A percentile compares a stretch with the other conserved stretches of the same genome.
phyloP scores from a whole-genome alignment of 768 basidiomycete species.

The Russula virescens region DNA sequence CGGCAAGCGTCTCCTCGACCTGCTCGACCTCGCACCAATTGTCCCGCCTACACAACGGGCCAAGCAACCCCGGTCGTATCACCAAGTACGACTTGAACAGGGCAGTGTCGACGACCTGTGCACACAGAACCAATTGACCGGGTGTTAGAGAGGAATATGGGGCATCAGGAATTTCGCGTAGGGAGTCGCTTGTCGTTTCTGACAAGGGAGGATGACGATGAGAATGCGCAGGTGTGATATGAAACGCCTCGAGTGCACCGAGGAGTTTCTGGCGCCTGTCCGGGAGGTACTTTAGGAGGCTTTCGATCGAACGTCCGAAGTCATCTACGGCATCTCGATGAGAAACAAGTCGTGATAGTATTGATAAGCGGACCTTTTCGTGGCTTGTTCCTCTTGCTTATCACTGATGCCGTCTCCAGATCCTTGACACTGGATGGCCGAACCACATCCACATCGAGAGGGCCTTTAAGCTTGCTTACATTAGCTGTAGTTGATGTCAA shows the following conservation, averaged over 20 bases:
- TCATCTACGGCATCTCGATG: constrained; percentile 40
- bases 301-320: constrained; percentile 71
- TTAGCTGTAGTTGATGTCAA: constrained; percentile 35
- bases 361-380: constrained; percentile 28
- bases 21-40: constrained; percentile 98
- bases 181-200: constrained; percentile 62
- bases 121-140: constrained; percentile 79
- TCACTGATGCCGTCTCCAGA: constrained; percentile 56
- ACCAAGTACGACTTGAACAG: constrained; percentile 90
- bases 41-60: constrained; percentile 79
- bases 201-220: constrained; percentile 66
- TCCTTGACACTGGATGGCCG: constrained; percentile 45
- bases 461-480: constrained; percentile 47
- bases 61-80: constrained; percentile 73
- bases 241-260: constrained; percentile 65
- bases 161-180: constrained; percentile 72
- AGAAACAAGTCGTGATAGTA: not conserved
- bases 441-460: constrained; percentile 50
- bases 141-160: constrained; percentile 69
- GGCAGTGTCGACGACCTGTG: constrained; percentile 93
- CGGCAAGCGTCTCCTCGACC: constrained; percentile 80
- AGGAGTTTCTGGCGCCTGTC: constrained; percentile 85
- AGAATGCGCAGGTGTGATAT: constrained; percentile 64
- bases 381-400: constrained; percentile 22
- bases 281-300: constrained; percentile 79